phyloP scores from a whole-genome alignment of 768 basidiomycete genomes.

The Phaeolepiota aurea region DNA sequence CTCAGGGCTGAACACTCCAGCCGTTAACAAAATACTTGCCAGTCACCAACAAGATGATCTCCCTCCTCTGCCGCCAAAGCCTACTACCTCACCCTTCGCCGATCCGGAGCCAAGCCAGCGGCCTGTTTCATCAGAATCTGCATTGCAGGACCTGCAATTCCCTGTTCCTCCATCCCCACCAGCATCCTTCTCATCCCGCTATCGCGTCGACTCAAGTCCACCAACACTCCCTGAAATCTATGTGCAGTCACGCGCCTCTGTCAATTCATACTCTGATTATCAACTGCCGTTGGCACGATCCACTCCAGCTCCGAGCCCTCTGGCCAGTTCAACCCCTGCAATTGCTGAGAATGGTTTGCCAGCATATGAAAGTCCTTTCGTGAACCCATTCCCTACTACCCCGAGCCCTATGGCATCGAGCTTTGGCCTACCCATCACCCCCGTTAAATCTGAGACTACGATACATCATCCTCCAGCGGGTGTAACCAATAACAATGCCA shows the following conservation, averaged over 20 bases:
- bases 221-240: constrained; percentile 47
- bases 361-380: constrained; percentile 11
- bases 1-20: constrained; percentile 19
- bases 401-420: constrained; percentile 32
- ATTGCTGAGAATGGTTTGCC: neutral
- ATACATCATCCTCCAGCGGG: neutral
- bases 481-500: neutral
- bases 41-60: constrained; percentile 8
- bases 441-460: neutral
- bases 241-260: constrained; percentile 33
- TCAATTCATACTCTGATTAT: constrained; percentile 17
- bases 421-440: constrained; percentile 16
- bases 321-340: constrained; percentile 4
- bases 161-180: constrained; percentile 28
- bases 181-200: constrained; percentile 19
- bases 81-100: constrained; percentile 16
- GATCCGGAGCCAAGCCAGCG: constrained; percentile 8
- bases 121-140: neutral
- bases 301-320: constrained; percentile 7
- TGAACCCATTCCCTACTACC: constrained; percentile 20
- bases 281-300: constrained; percentile 6
- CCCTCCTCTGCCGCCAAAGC: constrained; percentile 15
- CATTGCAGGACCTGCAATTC: constrained; percentile 24
- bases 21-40: constrained; percentile 14
- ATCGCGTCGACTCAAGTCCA: constrained; percentile 40